Evolutionary conservation across 768 basidiomycete species (phyloP).

Genomic region (Pulveroboletus ravenelii): DNA sequence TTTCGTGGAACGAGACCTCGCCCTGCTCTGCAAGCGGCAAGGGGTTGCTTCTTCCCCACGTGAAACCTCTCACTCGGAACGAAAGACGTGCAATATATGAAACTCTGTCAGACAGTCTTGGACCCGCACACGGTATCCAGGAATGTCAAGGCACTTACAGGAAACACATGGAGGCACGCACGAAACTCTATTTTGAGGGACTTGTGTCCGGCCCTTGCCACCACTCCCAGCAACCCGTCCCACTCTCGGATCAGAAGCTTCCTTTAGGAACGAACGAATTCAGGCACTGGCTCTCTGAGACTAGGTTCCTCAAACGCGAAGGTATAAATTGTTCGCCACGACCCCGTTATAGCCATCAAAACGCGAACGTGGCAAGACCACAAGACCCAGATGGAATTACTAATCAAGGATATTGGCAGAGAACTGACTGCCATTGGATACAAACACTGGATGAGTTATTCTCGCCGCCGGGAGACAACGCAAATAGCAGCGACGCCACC

Average conservation of each 20-base stretch:
- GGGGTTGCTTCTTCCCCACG: slow-evolving; percentile 15
- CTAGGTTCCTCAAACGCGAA: slow-evolving; percentile 21
- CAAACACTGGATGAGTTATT: slow-evolving; percentile 27
- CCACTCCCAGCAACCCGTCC: slow-evolving; percentile 9
- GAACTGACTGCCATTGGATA: slow-evolving; percentile 5
- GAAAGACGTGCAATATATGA: slow-evolving; percentile 52
- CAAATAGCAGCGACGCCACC: slow-evolving; percentile 4
- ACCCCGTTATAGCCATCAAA: slow-evolving; percentile 8
- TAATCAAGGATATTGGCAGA: slow-evolving; percentile 7
- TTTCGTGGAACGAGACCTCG: slow-evolving; percentile 13
- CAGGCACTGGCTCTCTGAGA: slow-evolving; percentile 31
- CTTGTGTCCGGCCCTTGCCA: slow-evolving; percentile 25
- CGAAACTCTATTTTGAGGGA: slow-evolving; percentile 44
- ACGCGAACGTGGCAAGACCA: slow-evolving; percentile 10
- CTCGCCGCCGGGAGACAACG: slow-evolving; percentile 8
- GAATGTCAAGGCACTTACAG: slow-evolving; percentile 51
- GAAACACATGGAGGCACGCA: slow-evolving; percentile 46
- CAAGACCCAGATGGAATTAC: slow-evolving; percentile 1
- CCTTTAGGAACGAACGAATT: slow-evolving; percentile 23
- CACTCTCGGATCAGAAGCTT: slow-evolving; percentile 10
- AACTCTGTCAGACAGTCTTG: slow-evolving; percentile 45
- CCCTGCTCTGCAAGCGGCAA: slow-evolving; percentile 19
- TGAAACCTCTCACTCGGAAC: slow-evolving; percentile 34
- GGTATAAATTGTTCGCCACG: slow-evolving; percentile 12
- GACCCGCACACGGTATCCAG: slow-evolving; percentile 41